Conservation (phyloP, 192 early-diverging fungal species). For the Coemansia sp. region DNA sequence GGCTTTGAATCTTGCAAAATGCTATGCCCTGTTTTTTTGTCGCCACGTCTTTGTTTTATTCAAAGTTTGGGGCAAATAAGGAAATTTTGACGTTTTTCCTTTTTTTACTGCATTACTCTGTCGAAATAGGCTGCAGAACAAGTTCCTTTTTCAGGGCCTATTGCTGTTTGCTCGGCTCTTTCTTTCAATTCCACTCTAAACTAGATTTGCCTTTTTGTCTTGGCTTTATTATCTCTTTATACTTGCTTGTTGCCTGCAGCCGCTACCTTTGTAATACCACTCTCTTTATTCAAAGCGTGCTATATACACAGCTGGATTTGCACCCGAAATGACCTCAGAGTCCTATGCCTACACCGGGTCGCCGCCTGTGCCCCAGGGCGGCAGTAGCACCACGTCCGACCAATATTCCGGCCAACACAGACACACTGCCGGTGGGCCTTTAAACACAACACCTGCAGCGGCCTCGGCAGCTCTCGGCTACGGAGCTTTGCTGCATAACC, state of each 20-base stretch:
- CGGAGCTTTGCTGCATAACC: slow-evolving; percentile 31
- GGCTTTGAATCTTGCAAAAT: neutral
- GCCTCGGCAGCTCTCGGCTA: slow-evolving; percentile 26
- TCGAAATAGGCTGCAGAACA: neutral
- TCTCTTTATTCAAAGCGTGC: neutral
- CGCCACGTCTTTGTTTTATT: neutral
- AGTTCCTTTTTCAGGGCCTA: neutral
- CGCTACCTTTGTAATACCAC: neutral
- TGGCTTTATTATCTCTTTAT: neutral
- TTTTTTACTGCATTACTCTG: neutral
- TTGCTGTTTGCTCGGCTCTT: neutral
- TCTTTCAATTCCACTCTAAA: neutral
- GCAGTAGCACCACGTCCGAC: slow-evolving; percentile 18
- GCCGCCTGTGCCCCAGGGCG: slow-evolving; percentile 20
- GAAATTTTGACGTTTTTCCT: neutral
- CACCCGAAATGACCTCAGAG: slow-evolving; percentile 27
- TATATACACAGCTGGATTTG: slow-evolving; percentile 1
- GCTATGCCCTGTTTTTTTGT: too few species aligned
- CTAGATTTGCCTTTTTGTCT: neutral
- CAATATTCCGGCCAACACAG: slow-evolving; percentile 21
- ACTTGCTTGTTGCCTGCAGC: neutral
- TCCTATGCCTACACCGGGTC: slow-evolving; percentile 29
- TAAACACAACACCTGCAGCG: slow-evolving; percentile 17
- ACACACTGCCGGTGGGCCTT: slow-evolving; percentile 6
- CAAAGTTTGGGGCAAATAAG: neutral